phyloP scores from a whole-genome alignment of 495 filamentous ascomycete species.

The Penicillium malachiteum region DNA sequence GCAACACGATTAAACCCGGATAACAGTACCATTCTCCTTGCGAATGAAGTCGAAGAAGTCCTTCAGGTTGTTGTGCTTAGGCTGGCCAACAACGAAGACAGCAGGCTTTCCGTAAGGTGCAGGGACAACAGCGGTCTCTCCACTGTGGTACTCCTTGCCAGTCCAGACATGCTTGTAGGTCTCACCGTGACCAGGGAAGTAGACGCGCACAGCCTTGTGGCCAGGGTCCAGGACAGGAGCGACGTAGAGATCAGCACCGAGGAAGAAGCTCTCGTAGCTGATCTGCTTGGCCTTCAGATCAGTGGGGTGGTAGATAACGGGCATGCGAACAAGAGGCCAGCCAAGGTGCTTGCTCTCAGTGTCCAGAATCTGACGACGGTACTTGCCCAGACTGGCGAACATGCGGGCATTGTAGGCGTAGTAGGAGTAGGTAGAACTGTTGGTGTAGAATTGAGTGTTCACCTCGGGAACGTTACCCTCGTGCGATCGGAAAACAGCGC shows the following conservation, averaged over 20 bases:
- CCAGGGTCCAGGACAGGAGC: constrained; percentile 23
- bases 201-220: constrained; percentile 18
- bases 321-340: constrained; percentile 28
- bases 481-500: constrained; percentile 25
- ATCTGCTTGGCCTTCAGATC: constrained; percentile 20
- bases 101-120: constrained; percentile 27
- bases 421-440: constrained; percentile 20
- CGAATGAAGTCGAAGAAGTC: constrained; percentile 22
- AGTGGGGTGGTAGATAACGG: constrained; percentile 24
- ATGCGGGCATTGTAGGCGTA: constrained; percentile 26
- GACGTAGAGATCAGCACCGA: constrained; percentile 24
- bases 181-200: constrained; percentile 20
- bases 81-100: constrained; percentile 22
- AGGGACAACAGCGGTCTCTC: constrained; percentile 11
- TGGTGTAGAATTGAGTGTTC: constrained; percentile 27
- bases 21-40: constrained; percentile 19
- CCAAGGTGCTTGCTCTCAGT: constrained; percentile 23
- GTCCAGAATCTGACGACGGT: constrained; percentile 23
- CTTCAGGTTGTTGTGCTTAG: constrained; percentile 18
- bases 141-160: constrained; percentile 18
- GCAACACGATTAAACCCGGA: constrained; percentile 13
- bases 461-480: constrained; percentile 25
- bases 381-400: constrained; percentile 21
- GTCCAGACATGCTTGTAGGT: constrained; percentile 24
- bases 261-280: constrained; percentile 28